phyloP scores from a whole-genome alignment of 2,329 filamentous ascomycete species.

The Cladosporium sp. region DNA sequence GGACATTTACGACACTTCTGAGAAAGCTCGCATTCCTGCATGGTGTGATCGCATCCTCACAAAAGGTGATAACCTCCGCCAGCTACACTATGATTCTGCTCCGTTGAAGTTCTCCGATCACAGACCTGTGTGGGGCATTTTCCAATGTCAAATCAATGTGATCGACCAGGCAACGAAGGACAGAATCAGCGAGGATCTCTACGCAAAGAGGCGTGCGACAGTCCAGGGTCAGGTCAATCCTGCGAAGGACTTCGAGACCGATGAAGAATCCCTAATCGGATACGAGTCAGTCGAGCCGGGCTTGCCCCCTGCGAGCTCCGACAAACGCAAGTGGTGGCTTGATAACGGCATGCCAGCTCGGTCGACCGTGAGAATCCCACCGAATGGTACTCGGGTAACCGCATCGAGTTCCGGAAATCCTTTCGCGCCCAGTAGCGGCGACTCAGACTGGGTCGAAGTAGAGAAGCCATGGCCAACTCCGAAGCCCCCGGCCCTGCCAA shows the following conservation, averaged over 20 bases:
- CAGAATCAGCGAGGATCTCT: constrained; percentile 68
- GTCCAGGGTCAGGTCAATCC: constrained; percentile 60
- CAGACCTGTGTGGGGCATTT: constrained; percentile 87
- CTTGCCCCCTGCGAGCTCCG: constrained; percentile 59
- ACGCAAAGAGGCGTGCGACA: constrained; percentile 62
- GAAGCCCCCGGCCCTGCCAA: constrained; percentile 18
- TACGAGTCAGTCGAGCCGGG: constrained; percentile 82
- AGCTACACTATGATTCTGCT: constrained; percentile 77
- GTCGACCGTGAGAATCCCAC: constrained; percentile 58
- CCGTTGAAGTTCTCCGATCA: constrained; percentile 90
- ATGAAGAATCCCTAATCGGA: constrained; percentile 74
- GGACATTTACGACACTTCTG: constrained; percentile 88
- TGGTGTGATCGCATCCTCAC: constrained; percentile 94
- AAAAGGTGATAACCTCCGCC: constrained; percentile 77
- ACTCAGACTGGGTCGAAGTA: constrained; percentile 76
- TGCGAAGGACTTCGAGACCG: constrained; percentile 56
- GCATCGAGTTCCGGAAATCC: constrained; percentile 74
- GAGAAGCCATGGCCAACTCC: constrained; percentile 26
- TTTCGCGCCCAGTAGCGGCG: constrained; percentile 62
- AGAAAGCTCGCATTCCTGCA: constrained; percentile 90
- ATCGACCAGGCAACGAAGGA: constrained; percentile 73
- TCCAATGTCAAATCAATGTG: constrained; percentile 77
- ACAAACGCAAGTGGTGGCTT: constrained; percentile 62
- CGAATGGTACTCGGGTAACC: constrained; percentile 64
- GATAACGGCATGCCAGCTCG: constrained; percentile 67